Evolutionary conservation across 169 alveolate genomes (phyloP).

Genomic region (Gregarina niphandrodes): DNA sequence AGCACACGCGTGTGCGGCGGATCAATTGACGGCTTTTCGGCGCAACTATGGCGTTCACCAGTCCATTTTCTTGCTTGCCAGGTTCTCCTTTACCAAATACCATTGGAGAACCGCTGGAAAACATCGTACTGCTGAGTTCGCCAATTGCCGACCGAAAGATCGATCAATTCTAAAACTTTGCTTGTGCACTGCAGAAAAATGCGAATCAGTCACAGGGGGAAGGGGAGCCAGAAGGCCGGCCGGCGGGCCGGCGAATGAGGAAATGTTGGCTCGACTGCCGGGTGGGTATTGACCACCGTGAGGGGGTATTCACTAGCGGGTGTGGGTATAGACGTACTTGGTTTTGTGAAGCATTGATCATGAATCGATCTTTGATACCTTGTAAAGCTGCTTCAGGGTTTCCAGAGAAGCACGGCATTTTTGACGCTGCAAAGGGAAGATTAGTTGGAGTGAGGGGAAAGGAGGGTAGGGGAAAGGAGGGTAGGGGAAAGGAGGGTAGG

Average conservation of each 20-base stretch:
- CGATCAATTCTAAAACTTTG: slow-evolving; percentile 54
- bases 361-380: slow-evolving; percentile 40
- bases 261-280: not conserved
- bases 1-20: no score
- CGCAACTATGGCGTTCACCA: no score
- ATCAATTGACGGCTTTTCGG: no score
- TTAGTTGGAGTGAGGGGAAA: not conserved
- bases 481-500: not conserved
- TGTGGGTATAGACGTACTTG: slow-evolving; percentile 7
- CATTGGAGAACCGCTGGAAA: slow-evolving; percentile 72
- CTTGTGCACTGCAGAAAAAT: slow-evolving; percentile 30
- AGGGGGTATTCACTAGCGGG: not conserved
- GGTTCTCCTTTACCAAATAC: slow-evolving; percentile 41
- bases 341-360: slow-evolving; percentile 44
- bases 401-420: slow-evolving; percentile 58
- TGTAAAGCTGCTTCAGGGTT: slow-evolving; percentile 40
- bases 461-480: not conserved
- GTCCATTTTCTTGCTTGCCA: no score
- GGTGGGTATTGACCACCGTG: not conserved
- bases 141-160: slow-evolving; percentile 65
- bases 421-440: slow-evolving; percentile 29
- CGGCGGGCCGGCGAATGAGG: no score
- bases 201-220: not conserved
- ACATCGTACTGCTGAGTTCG: slow-evolving; percentile 77
- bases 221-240: no score